Conservation (phyloP, 345 rosid species). For the Salix purpurea region DNA sequence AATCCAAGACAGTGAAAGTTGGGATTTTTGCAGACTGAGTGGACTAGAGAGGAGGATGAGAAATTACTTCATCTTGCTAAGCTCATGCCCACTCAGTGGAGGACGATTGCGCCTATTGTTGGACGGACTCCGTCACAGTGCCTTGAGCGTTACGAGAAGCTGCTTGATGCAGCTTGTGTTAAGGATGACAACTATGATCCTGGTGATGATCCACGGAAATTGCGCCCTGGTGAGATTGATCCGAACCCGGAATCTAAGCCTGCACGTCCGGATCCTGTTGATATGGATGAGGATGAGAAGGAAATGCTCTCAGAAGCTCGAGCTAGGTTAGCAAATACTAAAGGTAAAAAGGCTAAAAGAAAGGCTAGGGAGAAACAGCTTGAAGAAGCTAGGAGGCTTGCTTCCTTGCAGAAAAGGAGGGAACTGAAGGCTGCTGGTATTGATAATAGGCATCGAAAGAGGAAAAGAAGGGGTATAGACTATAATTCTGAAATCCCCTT, state of each 20-base stretch:
- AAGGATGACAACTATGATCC: conserved; percentile 96
- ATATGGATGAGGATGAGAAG: conserved; percentile 99
- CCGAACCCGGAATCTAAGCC: conserved; percentile 98
- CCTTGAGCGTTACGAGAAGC: conserved; percentile 94
- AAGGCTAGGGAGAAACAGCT: conserved; percentile 99
- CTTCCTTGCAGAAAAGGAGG: conserved; percentile 94
- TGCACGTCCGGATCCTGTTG: conserved; percentile 99
- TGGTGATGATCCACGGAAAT: conserved; percentile 90
- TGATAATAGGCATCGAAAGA: conserved; percentile 65
- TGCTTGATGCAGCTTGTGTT: conserved; percentile 94
- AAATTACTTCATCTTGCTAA: conserved; percentile 98
- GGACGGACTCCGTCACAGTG: conserved; percentile 99
- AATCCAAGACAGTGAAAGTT: background rate
- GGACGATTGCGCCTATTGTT: conserved; percentile 98
- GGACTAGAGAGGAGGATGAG: conserved; percentile 99
- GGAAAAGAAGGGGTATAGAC: conserved; percentile 94
- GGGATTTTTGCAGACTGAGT: conserved; percentile 66
- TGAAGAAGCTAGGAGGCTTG: conserved; percentile 99
- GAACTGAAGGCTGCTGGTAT: conserved; percentile 99
- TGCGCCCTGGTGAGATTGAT: conserved; percentile 98
- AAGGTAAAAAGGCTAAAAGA: conserved; percentile 96
- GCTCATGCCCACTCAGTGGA: conserved; percentile 98
- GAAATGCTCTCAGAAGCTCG: conserved; percentile 99
- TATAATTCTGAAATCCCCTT: conserved; percentile 97
- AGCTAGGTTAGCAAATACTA: conserved; percentile 88